phyloP scores from a whole-genome alignment of 208 protist genomes.

The Acanthamoeba royreba region DNA sequence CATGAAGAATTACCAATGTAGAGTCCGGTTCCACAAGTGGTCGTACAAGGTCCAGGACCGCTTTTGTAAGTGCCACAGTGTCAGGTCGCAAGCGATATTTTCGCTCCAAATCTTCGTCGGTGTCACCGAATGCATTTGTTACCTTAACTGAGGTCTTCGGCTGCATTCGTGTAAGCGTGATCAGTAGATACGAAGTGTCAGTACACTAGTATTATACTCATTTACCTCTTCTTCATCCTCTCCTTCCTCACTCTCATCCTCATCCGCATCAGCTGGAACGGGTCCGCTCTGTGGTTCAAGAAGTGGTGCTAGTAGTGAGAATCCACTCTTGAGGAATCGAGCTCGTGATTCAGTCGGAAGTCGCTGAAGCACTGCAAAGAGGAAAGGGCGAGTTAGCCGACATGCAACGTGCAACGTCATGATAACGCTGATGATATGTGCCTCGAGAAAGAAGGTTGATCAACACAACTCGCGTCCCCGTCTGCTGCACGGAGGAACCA shows the following conservation, averaged over 20 bases:
- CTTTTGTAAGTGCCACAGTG: neutral
- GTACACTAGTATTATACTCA: no score
- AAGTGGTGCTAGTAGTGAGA: neutral
- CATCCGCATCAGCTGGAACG: neutral
- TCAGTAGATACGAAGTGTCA: no score
- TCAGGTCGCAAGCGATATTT: neutral
- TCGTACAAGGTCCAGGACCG: neutral
- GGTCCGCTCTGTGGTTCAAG: neutral
- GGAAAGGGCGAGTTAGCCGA: no score
- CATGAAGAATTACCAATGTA: no score
- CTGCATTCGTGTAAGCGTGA: no score
- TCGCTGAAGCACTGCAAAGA: neutral
- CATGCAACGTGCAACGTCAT: no score
- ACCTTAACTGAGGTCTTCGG: neutral
- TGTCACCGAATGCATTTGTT: neutral
- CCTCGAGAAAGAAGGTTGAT: neutral
- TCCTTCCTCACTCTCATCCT: neutral
- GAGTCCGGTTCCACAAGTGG: no score
- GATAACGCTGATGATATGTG: no score
- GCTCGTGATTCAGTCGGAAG: neutral
- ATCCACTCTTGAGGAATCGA: neutral
- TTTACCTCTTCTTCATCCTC: neutral
- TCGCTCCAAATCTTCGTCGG: neutral
- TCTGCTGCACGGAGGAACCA: neutral
- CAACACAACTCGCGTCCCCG: neutral